phyloP scores from a whole-genome alignment of 345 rosid species.

The Eucalyptus shirleyi region DNA sequence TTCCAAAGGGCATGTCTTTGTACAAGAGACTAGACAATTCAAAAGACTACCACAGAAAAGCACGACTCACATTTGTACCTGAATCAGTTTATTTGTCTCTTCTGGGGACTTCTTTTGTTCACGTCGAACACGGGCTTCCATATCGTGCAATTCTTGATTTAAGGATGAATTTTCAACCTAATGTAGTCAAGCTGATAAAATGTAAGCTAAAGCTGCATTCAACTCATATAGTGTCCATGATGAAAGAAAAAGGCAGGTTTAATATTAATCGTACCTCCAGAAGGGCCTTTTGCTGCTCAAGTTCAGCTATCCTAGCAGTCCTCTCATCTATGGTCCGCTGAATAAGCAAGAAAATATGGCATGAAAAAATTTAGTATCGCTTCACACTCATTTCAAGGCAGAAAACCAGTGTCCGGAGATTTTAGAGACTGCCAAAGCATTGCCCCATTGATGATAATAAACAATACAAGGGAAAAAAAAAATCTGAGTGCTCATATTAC shows the following conservation, averaged over 20 bases:
- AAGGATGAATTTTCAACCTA: slow-evolving; percentile 84
- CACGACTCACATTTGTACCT: slow-evolving; percentile 33
- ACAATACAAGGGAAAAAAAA: not conserved
- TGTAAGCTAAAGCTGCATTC: not conserved
- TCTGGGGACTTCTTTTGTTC: slow-evolving; percentile 89
- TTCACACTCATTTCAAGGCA: not conserved
- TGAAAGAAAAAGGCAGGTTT: not conserved
- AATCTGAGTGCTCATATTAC: slow-evolving; percentile 28
- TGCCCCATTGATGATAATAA: not conserved
- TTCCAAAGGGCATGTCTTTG: not conserved
- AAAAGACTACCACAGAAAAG: not conserved
- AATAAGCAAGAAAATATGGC: not conserved
- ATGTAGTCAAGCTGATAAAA: slow-evolving; percentile 3
- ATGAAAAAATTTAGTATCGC: not conserved
- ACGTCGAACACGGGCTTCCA: slow-evolving; percentile 77
- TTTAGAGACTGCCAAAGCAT: not conserved
- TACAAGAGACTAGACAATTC: not conserved
- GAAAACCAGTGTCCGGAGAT: not conserved
- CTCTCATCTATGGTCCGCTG: slow-evolving; percentile 95
- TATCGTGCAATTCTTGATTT: slow-evolving; percentile 93
- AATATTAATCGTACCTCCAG: slow-evolving; percentile 56
- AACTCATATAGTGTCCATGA: not conserved
- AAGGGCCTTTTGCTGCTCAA: slow-evolving; percentile 89
- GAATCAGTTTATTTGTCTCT: slow-evolving; percentile 84
- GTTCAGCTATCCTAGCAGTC: slow-evolving; percentile 72